Conservation (phyloP, 345 rosid genomes). For the Ailanthus altissimus region DNA sequence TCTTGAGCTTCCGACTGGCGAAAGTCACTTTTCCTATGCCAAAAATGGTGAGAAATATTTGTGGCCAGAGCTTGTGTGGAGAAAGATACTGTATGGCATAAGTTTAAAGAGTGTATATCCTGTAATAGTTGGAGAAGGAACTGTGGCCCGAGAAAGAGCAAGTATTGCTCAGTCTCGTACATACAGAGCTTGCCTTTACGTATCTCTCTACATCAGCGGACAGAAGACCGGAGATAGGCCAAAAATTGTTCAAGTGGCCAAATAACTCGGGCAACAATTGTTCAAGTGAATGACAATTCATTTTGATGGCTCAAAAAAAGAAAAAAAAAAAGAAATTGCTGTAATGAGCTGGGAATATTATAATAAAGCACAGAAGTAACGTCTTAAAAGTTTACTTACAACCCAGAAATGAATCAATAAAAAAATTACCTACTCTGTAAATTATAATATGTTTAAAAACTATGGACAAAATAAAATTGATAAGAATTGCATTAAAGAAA, state of each 20-base stretch:
- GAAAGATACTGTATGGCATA: not conserved
- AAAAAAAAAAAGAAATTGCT: no score
- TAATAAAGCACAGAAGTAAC: not conserved
- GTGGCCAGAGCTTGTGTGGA: not conserved
- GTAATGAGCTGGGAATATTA: not conserved
- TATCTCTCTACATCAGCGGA: not conserved
- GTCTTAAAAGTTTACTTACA: not conserved
- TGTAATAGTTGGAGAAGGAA: not conserved
- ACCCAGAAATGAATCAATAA: not conserved
- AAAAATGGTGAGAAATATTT: not conserved
- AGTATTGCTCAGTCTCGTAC: slow-evolving; percentile 10
- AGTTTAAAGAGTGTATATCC: slow-evolving; percentile 18
- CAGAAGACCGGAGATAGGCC: slow-evolving; percentile 12
- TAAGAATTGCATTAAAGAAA: not conserved
- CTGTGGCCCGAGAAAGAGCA: slow-evolving; percentile 2
- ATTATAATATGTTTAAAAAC: not conserved
- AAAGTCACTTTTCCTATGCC: not conserved
- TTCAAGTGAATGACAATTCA: not conserved
- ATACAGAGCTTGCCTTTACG: not conserved
- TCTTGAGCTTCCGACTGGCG: not conserved
- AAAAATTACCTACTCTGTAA: not conserved
- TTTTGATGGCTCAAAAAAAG: no score
- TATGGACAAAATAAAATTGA: not conserved
- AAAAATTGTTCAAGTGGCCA: slow-evolving; percentile 21
- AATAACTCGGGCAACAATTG: slow-evolving; percentile 14